Base-by-base conservation (phyloP, 1,284 basidiomycete species). In the Caloboletus firmus region DNA sequence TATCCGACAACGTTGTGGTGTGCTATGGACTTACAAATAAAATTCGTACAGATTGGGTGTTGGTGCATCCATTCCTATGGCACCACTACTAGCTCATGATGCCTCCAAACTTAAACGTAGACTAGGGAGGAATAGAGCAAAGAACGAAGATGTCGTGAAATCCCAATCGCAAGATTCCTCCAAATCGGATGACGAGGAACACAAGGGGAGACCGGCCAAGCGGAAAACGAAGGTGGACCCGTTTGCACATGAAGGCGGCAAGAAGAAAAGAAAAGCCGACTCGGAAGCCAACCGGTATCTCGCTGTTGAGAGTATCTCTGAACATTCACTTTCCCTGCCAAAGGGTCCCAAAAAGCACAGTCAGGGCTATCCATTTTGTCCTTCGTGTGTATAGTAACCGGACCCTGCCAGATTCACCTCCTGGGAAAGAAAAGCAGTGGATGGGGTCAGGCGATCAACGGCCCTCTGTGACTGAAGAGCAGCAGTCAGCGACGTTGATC, bases 181-280 rank as follows among this genome's bases (percentile, higher is more conserved):
- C 32, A 52, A 58, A 6, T 71, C 72, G 54, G 79, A 81, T 45
- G 74, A 77, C 37, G 82, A 84, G 37, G 79, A 79, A 43, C 83
- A 83, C 60, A 85, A 82, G 61, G 79, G 79, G 4, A 71, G 75
- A 36, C 77, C 77, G 5, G 77, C 81, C 57, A 81, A 78, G 66
- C 87, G 84, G 69, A 85, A 81, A 62, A 66, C 70, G 7, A 78
- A 77, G 51, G 54, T 73, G 6, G 85, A 88, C 60, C 82, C 83
- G 0, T 88, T 88, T 54, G 72, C 69, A 41, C 67, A 65, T 45
- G 76, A 73, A 66, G 70, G 71, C 57, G 76, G 62, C 54, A 76
- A 73, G 60, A 70, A 69, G 49, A 63, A 58, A 45, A 64, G 43
- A 40, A 72, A 52, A 9, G 30, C 51, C 30, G 44, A 49, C 13